Conservation (phyloP, 1,284 basidiomycete species). For the Psilocybe mexicana region DNA sequence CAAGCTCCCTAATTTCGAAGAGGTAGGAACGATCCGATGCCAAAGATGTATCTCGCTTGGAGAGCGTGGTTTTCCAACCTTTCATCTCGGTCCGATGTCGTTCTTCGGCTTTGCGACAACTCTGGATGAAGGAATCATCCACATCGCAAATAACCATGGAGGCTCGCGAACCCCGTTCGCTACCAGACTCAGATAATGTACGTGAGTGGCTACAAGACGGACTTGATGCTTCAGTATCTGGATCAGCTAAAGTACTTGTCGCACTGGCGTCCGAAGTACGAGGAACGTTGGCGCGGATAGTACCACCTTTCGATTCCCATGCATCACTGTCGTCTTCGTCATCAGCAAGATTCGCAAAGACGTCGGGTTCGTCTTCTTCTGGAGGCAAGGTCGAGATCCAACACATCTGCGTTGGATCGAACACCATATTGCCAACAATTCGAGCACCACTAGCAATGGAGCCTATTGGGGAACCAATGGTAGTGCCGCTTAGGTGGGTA, state of each 20-base stretch:
- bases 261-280: conserved; percentile 38
- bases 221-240: conserved; percentile 47
- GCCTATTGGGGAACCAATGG: conserved; percentile 75
- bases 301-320: conserved; percentile 73
- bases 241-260: conserved; percentile 37
- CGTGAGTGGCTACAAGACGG: conserved; percentile 65
- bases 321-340: conserved; percentile 76
- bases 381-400: conserved; percentile 86
- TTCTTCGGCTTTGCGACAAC: conserved; percentile 75
- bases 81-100: conserved; percentile 81
- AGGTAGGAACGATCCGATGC: conserved; percentile 62
- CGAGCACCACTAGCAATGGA: conserved; percentile 77
- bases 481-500: conserved; percentile 83
- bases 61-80: conserved; percentile 66
- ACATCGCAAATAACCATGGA: conserved; percentile 74
- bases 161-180: conserved; percentile 73
- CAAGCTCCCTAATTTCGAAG: conserved; percentile 78
- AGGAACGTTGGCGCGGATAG: conserved; percentile 67
- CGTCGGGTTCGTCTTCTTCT: conserved; percentile 91
- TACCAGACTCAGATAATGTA: conserved; percentile 70
- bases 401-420: conserved; percentile 91
- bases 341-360: conserved; percentile 87
- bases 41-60: conserved; percentile 43
- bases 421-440: conserved; percentile 96
- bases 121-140: conserved; percentile 69